Base-by-base conservation (phyloP, 1,284 basidiomycete genomes). In the Rhodofomes roseus region DNA sequence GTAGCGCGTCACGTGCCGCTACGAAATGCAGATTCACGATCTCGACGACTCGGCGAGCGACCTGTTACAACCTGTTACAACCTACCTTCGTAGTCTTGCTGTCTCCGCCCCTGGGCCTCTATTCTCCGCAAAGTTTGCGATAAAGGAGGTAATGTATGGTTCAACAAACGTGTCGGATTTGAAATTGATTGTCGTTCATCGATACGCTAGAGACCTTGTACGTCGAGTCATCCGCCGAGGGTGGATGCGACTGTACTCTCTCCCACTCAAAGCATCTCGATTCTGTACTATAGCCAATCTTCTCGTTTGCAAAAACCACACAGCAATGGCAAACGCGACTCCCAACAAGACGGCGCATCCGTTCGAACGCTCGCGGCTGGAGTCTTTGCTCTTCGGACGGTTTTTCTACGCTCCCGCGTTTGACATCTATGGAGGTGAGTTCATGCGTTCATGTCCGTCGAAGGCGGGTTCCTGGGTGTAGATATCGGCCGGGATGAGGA, bases 321-420 rank as follows among this genome's bases (percentile, higher is more conserved):
- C 57, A 7, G 61, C 64, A 54, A 66, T 66, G 65, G 62, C 69
- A 56, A 70, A 65, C 61, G 51, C 61, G 36, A 40, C 62, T 29
- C 82, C 95, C 67, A 92, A 95, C 82, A 96, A 92, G 79, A 85
- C 83, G 12, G 89, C 88, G 0, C 95, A 98, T 73, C 74, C 89
- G 16, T 99, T 99, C 72, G 93, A 96, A 76, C 96, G 97, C 75
- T 68, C 79, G 34, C 85, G 90, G 56, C 83, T 99, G 54, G 96
- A 99, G 71, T 89, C 89, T 31, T 78, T 97, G 59, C 85, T 98
- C 63, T 92, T 91, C 68, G 88, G 93, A 64, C 82, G 97, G 53
- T 99, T 99, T 82, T 99, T 99, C 81, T 98, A 93, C 74, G 95
- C 95, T 11, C 96, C 96, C 57, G 93, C 97, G 1, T 99, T 99